Conservation (phyloP, 2,329 filamentous ascomycete genomes). For the Lachnellula subtilissima region DNA sequence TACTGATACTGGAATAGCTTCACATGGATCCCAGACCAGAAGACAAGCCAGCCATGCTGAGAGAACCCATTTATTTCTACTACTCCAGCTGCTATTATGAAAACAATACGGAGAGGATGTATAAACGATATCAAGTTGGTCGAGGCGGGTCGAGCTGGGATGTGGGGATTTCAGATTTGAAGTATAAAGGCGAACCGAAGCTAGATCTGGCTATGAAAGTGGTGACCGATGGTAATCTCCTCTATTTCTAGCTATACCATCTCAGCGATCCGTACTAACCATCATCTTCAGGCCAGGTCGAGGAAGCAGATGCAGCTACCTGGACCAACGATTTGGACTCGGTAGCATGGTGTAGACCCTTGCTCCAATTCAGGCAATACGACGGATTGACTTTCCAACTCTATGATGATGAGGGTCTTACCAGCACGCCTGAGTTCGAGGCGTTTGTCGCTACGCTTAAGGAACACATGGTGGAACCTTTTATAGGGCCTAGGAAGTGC, state of each 20-base stretch:
- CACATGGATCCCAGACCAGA: constrained; percentile 7
- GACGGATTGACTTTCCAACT: constrained; percentile 6
- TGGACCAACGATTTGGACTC: too few species aligned
- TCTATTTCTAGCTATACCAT: too few species aligned
- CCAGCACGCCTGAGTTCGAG: neutral
- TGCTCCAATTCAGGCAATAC: constrained; percentile 14
- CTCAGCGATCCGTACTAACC: neutral
- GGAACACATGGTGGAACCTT: constrained; percentile 1
- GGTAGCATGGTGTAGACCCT: constrained; percentile 1
- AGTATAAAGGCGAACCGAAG: constrained; percentile 10
- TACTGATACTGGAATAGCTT: constrained; percentile 8
- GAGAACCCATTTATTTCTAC: constrained; percentile 16
- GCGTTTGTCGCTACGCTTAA: constrained; percentile 2
- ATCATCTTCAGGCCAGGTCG: neutral
- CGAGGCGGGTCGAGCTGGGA: constrained; percentile 17
- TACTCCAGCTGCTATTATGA: constrained; percentile 20
- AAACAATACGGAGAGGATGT: constrained; percentile 11
- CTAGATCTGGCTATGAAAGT: constrained; percentile 13
- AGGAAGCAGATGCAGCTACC: neutral
- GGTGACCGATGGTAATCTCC: neutral
- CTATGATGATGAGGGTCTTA: constrained; percentile 6
- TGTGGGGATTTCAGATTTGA: constrained; percentile 14
- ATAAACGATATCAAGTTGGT: constrained; percentile 17
- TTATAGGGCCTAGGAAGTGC: constrained; percentile 10
- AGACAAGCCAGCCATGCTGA: neutral